Base-by-base conservation (phyloP, 495 filamentous ascomycete species). In the Penicillium bialowiezense region DNA sequence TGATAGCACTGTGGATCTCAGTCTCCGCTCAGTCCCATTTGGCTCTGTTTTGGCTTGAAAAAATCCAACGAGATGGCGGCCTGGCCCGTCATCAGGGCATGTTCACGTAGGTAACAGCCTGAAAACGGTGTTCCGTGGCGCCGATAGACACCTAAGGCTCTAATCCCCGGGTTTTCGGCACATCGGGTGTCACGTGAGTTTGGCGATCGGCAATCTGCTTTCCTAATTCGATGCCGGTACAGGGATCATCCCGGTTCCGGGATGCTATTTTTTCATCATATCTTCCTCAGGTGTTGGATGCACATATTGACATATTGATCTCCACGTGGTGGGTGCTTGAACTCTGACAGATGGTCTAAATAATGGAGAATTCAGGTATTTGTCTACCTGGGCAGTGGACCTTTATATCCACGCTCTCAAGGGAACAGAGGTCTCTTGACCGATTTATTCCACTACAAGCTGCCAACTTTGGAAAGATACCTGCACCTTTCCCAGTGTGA, bases 121-220 rank as follows among this genome's bases (percentile, higher is more conserved):
- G 23, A 31, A 24, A 19, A 6, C 17, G 37, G 20, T 40, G 21
- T 23, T 40, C 29, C 20, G 33, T 46, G 44, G 15, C 34, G 28
- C 33, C 44, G 6, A 6, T 26, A 34, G 21, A 8, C 19, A 31
- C 44, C 44, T 47, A 2, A 47, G 44, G 44, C n/a, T 15, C 19
- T 15, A 31, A 14, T 21, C 14, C 3, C n/a, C 44, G 44, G 44
- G 34, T 48, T n/a, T 39, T 39, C 44, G 44, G 44, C 44, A 48
- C 44, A 23, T 15, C 0, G 23, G 4, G 23, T 3, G 26, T 48
- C 35, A 48, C 35, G 44, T 48, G 44, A 7, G 1, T 4, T 17
- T 14, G n/a, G n/a, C n/a, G 44, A 47, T 47, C 44, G 44, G 15
- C 35, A 31, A 1, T n/a, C 6, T 1, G 10, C 19, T 9, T 10